phyloP scores from a whole-genome alignment of 345 rosid genomes.

The Rhizophora apiculata region DNA sequence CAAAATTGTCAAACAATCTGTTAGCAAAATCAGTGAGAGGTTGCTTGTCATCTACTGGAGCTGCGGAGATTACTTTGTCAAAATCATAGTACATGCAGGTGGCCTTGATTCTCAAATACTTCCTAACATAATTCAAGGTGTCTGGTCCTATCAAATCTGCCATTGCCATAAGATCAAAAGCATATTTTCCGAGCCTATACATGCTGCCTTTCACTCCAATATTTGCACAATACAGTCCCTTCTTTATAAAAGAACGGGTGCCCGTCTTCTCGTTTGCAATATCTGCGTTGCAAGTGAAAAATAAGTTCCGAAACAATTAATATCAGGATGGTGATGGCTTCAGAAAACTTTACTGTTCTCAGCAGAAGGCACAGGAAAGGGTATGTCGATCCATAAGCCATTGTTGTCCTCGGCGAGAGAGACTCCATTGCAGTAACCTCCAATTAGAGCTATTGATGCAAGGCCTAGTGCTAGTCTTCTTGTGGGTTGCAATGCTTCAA shows the following conservation, averaged over 20 bases:
- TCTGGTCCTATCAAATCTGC: slow-evolving; percentile 80
- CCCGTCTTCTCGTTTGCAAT: slow-evolving; percentile 68
- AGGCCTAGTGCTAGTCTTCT: slow-evolving; percentile 61
- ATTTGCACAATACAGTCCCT: slow-evolving; percentile 60
- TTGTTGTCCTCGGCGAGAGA: slow-evolving; percentile 70
- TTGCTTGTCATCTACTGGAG: slow-evolving; percentile 51
- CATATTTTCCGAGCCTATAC: slow-evolving; percentile 62
- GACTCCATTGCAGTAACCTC: slow-evolving; percentile 23
- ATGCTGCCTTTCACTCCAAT: slow-evolving; percentile 55
- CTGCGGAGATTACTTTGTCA: slow-evolving; percentile 75
- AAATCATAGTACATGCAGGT: slow-evolving; percentile 74
- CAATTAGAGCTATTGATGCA: slow-evolving; percentile 49
- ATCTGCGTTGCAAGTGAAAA: slow-evolving; percentile 31
- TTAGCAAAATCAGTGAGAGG: slow-evolving; percentile 73
- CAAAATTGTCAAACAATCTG: slow-evolving; percentile 73
- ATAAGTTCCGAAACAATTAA: slow-evolving; percentile 4
- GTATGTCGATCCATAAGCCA: slow-evolving; percentile 61
- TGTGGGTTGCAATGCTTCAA: slow-evolving; percentile 37
- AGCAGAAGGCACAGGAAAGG: slow-evolving; percentile 56
- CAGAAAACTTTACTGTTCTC: slow-evolving; percentile 56
- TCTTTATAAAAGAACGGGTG: slow-evolving; percentile 57
- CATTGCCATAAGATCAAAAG: slow-evolving; percentile 81
- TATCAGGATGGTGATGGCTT: background rate
- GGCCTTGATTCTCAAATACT: slow-evolving; percentile 72
- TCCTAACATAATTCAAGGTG: slow-evolving; percentile 67